Percentiles rank a stretch among this genome's conserved stretches.
Evolutionary conservation across 805 yeast species (phyloP).

Genomic region (Cyberlindnera euphorbiiphila): DNA sequence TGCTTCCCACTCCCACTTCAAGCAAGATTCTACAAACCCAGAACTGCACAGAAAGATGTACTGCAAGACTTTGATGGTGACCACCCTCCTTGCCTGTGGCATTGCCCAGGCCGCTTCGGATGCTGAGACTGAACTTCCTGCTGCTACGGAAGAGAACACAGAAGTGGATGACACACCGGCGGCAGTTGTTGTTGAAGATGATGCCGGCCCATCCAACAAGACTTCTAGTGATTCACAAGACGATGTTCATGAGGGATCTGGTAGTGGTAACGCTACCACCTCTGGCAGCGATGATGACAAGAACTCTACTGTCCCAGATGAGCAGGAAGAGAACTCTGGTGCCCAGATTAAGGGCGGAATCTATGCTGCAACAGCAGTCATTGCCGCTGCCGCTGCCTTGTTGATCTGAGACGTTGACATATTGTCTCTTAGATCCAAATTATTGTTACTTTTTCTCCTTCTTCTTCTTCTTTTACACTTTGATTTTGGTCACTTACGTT

Average conservation of each 20-base stretch:
- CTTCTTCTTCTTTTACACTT: not conserved
- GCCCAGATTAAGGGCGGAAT: constrained; percentile 4
- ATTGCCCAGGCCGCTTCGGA: constrained; percentile 24
- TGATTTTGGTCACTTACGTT: not conserved
- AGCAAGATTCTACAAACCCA: not conserved
- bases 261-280: constrained; percentile 2
- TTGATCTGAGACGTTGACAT: constrained; percentile 7
- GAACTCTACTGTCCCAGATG: constrained; percentile 11
- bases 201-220: constrained; percentile 3
- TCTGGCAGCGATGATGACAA: constrained; percentile 7
- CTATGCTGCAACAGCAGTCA: constrained; percentile 3
- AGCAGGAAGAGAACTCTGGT: constrained; percentile 14
- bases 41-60: constrained; percentile 9
- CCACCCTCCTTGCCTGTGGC: constrained; percentile 21
- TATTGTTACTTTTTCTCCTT: not conserved
- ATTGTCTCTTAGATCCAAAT: not conserved
- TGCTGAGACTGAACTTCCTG: constrained; percentile 8
- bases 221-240: constrained; percentile 4
- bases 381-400: constrained; percentile 13
- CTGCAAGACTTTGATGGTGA: constrained; percentile 14
- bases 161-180: constrained; percentile 8
- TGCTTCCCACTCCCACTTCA: not conserved
- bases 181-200: constrained; percentile 6
- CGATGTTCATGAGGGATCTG: not conserved
- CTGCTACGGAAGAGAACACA: constrained; percentile 4